Evolutionary conservation across 139 green algal genomes (phyloP).

Genomic region (Nannochloris sp.): DNA sequence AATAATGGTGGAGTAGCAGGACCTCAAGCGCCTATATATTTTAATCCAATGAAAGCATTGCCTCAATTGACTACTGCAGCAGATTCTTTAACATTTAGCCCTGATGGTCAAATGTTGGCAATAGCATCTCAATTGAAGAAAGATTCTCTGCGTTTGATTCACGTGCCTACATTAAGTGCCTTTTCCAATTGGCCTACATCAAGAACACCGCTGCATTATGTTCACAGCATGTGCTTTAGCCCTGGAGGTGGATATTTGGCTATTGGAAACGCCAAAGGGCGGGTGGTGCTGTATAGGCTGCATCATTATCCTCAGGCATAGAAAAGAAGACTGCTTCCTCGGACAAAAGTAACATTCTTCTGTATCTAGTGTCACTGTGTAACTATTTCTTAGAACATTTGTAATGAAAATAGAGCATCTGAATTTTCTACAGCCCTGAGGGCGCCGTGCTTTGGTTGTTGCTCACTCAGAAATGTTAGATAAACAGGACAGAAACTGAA

Average conservation of each 20-base stretch:
- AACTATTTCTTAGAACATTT: not conserved
- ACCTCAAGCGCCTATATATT: not conserved
- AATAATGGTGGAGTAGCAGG: not conserved
- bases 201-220: conserved; percentile 74
- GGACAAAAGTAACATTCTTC: not conserved
- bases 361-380: not conserved
- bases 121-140: conserved; percentile 74
- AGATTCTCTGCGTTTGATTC: conserved; percentile 81
- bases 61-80: conserved; percentile 81
- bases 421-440: too few relatives aligned
- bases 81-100: conserved; percentile 78
- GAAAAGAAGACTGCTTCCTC: not conserved
- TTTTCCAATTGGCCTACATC: conserved; percentile 91
- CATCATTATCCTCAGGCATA: conserved; percentile 64
- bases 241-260: conserved; percentile 78
- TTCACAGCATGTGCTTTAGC: conserved; percentile 79
- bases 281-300: conserved; percentile 83
- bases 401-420: too few relatives aligned
- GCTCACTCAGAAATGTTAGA: too few relatives aligned
- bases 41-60: conserved; percentile 43
- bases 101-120: conserved; percentile 71
- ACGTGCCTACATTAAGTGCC: conserved; percentile 72
- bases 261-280: conserved; percentile 80
- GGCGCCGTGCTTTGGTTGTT: too few relatives aligned
- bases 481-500: too few relatives aligned